These are phyloP conservation scores for Picea sitchensis DNA, from an alignment of 75 land plant genomes.

Conservation along the genomic window DNA sequence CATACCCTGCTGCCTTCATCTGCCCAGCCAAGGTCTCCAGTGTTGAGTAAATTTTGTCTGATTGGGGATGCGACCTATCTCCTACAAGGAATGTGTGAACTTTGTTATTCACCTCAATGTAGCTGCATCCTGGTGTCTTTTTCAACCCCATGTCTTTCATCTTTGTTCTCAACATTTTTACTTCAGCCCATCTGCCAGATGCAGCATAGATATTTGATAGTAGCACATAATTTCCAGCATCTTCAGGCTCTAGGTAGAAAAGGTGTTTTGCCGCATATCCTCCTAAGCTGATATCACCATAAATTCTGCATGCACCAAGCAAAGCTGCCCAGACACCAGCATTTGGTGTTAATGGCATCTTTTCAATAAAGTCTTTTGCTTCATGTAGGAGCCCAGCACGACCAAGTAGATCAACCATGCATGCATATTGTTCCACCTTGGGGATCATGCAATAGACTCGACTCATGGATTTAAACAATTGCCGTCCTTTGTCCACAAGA, in stretches of 20 bases:
- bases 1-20: constrained; percentile 11
- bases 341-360: constrained; percentile 17
- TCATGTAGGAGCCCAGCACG: constrained; percentile 21
- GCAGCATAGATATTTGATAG: constrained; percentile 23
- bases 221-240: background rate
- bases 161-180: constrained; percentile 4
- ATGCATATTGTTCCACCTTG: constrained; percentile 20
- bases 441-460: background rate
- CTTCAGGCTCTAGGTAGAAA: constrained; percentile 1
- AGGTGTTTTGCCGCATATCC: background rate
- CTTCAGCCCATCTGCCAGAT: constrained; percentile 21
- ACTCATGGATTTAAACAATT: constrained; percentile 3
- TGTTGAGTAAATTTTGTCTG: constrained; percentile 4
- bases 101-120: constrained; percentile 14
- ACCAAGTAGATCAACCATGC: constrained; percentile 36
- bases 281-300: background rate
- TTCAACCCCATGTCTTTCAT: constrained; percentile 20
- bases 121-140: constrained; percentile 15
- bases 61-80: constrained; percentile 12
- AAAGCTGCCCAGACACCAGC: background rate
- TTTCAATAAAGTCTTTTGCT: constrained; percentile 19
- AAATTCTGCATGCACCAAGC: constrained; percentile 1
- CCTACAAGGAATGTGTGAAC: constrained; percentile 4
- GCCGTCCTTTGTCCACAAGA: constrained; percentile 3
- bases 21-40: constrained; percentile 12